A percentile compares a stretch with the other conserved stretches of the same genome.
These are phyloP conservation scores for Pachysandra terminalis DNA, from an alignment of 164 flowering plant species.

Conservation along the genomic window DNA sequence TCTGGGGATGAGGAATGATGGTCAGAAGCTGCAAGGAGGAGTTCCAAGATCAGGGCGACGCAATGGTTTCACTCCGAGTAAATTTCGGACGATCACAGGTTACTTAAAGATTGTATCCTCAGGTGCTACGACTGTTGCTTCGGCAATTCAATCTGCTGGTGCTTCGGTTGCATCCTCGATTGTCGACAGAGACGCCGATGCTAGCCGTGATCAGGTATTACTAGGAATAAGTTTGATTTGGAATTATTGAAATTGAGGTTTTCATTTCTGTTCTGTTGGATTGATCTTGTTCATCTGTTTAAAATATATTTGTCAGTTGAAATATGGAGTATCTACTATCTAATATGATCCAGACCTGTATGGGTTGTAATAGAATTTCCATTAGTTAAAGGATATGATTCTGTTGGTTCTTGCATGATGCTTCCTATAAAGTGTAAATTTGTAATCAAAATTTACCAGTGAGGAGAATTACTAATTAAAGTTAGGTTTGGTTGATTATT, in stretches of 20 bases:
- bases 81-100: slow-evolving; percentile 61
- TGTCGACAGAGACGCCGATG: slow-evolving; percentile 58
- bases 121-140: slow-evolving; percentile 81
- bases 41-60: slow-evolving; percentile 13
- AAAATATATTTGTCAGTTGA: background rate
- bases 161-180: slow-evolving; percentile 69
- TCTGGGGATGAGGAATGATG: slow-evolving; percentile 7
- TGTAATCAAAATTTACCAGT: background rate
- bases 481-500: background rate
- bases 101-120: slow-evolving; percentile 75
- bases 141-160: slow-evolving; percentile 56
- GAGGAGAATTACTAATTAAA: background rate
- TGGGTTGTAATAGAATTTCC: background rate
- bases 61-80: slow-evolving; percentile 50
- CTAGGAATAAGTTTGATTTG: background rate
- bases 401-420: background rate
- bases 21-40: background rate
- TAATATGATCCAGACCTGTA: background rate
- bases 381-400: background rate
- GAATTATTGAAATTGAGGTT: background rate
- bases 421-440: too few species aligned
- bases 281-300: background rate
- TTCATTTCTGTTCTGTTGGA: background rate
- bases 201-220: slow-evolving; percentile 57
- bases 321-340: background rate